These are phyloP conservation scores for Talaromyces sp. DNA, from an alignment of 2,329 filamentous ascomycete genomes.

Conservation along the genomic window DNA sequence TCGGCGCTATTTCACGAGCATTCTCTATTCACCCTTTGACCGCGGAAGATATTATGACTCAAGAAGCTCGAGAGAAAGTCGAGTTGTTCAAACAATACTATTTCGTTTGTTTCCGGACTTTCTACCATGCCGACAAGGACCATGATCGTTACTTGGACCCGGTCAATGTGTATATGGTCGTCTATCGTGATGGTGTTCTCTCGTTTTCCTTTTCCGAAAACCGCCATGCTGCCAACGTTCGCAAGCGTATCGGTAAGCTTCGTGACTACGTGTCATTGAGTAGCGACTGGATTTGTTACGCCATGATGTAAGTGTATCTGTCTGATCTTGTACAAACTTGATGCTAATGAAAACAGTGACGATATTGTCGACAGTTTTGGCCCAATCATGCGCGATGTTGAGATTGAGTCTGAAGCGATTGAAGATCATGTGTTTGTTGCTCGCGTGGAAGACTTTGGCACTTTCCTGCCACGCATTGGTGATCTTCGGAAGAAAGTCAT, in stretches of 20 bases:
- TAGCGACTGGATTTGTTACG: conserved; percentile 98
- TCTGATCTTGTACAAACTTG: not conserved
- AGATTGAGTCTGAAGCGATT: conserved; percentile 84
- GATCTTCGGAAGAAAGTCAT: conserved; percentile 92
- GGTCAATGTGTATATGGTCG: conserved; percentile 93
- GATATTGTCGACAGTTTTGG: conserved; percentile 97
- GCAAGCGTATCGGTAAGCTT: conserved; percentile 84
- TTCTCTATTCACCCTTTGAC: conserved; percentile 96
- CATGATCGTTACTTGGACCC: conserved; percentile 84
- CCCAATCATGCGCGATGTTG: conserved; percentile 81
- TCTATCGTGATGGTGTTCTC: conserved; percentile 90
- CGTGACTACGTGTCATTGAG: conserved; percentile 94
- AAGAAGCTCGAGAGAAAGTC: conserved; percentile 96
- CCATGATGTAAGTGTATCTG: conserved; percentile 69
- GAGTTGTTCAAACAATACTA: conserved; percentile 97
- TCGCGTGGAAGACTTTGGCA: conserved; percentile 81
- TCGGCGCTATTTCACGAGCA: conserved; percentile 82
- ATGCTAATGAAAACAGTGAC: conserved; percentile 56
- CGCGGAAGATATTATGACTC: conserved; percentile 90
- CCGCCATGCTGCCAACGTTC: conserved; percentile 80
- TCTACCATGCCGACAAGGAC: conserved; percentile 75
- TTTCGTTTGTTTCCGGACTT: conserved; percentile 95
- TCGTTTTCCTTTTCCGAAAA: conserved; percentile 93
- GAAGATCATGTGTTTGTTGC: conserved; percentile 95
- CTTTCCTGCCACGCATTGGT: conserved; percentile 83